A percentile compares a stretch with the other conserved stretches of the same genome.
These are phyloP conservation scores for Allomyces javanicus DNA, from an alignment of 192 early-diverging fungal species.

Conservation along the genomic window DNA sequence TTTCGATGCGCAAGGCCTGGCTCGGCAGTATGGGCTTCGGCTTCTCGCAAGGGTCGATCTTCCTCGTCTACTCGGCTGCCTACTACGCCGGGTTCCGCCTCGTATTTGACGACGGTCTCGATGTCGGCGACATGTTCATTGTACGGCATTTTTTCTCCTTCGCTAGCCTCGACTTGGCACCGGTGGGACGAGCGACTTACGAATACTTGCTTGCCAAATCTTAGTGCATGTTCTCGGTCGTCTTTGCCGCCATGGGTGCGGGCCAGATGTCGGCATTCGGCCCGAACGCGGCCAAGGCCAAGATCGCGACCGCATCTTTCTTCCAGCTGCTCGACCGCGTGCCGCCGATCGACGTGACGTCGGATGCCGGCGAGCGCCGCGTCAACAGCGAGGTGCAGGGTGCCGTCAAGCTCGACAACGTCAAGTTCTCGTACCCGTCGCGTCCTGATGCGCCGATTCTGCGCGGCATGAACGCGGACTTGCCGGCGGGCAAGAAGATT, in stretches of 20 bases:
- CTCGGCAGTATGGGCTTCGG: slow-evolving; percentile 50
- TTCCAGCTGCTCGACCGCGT: slow-evolving; percentile 50
- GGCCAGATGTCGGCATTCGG: slow-evolving; percentile 46
- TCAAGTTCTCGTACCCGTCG: slow-evolving; percentile 46
- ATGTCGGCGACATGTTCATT: slow-evolving; percentile 28
- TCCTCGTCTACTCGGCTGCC: slow-evolving; percentile 52
- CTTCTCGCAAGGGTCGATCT: slow-evolving; percentile 47
- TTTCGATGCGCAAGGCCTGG: slow-evolving; percentile 39
- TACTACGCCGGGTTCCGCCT: slow-evolving; percentile 55
- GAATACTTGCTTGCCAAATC: no score
- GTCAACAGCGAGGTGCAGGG: slow-evolving; percentile 8
- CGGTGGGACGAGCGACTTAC: no score
- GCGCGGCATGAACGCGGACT: slow-evolving; percentile 26
- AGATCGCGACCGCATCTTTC: slow-evolving; percentile 51
- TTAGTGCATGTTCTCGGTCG: slow-evolving; percentile 51
- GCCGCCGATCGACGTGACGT: slow-evolving; percentile 40
- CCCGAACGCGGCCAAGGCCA: slow-evolving; percentile 58
- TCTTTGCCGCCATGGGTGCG: slow-evolving; percentile 44
- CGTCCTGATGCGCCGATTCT: slow-evolving; percentile 38
- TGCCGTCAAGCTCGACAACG: slow-evolving; percentile 8
- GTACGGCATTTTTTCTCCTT: slow-evolving; percentile 11
- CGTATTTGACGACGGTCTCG: slow-evolving; percentile 23
- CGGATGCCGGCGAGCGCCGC: slow-evolving; percentile 13
- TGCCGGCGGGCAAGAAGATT: slow-evolving; percentile 45
- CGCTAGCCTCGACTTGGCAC: no score